Percentiles rank a stretch among this genome's conserved stretches.
These are phyloP conservation scores for Boletus patriciae DNA, from an alignment of 768 basidiomycete species.

Conservation along the genomic window DNA sequence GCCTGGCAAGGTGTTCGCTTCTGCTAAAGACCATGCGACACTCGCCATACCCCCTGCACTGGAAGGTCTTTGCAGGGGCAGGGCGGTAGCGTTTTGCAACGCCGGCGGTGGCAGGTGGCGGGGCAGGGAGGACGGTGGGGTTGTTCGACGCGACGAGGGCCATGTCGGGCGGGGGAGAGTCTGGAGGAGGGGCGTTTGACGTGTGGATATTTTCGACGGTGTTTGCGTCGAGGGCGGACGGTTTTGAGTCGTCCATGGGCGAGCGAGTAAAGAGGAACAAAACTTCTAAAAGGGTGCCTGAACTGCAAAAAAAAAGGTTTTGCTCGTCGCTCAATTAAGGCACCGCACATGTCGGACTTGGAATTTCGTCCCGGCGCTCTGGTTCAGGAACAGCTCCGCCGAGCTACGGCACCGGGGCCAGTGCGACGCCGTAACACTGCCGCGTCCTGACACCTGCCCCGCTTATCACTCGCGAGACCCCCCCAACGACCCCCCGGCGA, in stretches of 20 bases:
- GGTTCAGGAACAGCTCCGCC: constrained; percentile 38
- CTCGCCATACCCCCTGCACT: constrained; percentile 91
- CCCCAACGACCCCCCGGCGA: constrained; percentile 21
- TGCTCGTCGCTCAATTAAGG: constrained; percentile 36
- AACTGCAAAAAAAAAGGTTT: constrained; percentile 27
- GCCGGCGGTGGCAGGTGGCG: constrained; percentile 19
- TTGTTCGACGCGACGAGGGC: constrained; percentile 34
- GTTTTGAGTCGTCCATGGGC: constrained; percentile 39
- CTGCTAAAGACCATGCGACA: constrained; percentile 97
- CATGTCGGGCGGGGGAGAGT: constrained; percentile 21
- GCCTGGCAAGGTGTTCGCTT: constrained; percentile 93
- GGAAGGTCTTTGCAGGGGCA: constrained; percentile 90
- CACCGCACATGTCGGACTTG: constrained; percentile 36
- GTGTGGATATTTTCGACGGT: constrained; percentile 9
- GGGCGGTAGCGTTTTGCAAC: constrained; percentile 71
- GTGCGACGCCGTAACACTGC: constrained; percentile 25
- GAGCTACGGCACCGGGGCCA: constrained; percentile 37
- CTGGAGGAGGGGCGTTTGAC: constrained; percentile 11
- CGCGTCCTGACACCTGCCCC: constrained; percentile 15
- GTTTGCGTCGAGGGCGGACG: constrained; percentile 25
- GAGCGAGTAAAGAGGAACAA: constrained; percentile 35
- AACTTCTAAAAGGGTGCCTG: constrained; percentile 38
- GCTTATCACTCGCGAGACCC: constrained; percentile 23
- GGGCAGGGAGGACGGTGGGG: constrained; percentile 21
- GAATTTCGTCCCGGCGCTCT: constrained; percentile 17